A percentile compares a stretch with the other conserved stretches of the same genome.
Evolutionary conservation across 345 rosid genomes (phyloP).

Genomic region (Camelina neglecta): DNA sequence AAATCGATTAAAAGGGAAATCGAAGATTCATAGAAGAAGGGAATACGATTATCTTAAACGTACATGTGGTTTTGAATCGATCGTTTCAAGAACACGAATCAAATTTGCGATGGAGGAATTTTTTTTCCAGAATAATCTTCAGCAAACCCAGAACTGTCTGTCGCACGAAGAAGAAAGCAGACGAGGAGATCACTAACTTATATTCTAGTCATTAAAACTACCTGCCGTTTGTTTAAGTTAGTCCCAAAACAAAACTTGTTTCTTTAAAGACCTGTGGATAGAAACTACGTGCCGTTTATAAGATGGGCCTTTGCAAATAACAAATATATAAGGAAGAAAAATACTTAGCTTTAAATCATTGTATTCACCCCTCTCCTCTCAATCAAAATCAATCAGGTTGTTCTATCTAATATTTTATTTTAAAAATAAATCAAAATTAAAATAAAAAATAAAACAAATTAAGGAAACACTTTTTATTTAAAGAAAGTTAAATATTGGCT

Average conservation of each 20-base stretch:
- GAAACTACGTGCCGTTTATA: conserved; percentile 3
- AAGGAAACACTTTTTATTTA: no score
- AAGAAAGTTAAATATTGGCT: no score
- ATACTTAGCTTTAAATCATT: no score
- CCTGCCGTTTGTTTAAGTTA: background rate
- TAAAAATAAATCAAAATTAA: no score
- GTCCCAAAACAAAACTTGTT: background rate
- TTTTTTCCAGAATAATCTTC: conserved; percentile 26
- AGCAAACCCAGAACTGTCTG: background rate
- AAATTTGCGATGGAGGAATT: background rate
- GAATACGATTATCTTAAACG: background rate
- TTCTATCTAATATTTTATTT: no score
- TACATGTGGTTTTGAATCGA: conserved; percentile 27
- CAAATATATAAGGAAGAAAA: no score
- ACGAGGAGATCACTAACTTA: background rate
- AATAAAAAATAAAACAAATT: no score
- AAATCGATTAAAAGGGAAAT: background rate
- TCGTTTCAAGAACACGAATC: conserved; percentile 2
- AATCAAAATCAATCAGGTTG: no score
- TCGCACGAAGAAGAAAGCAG: conserved; percentile 4
- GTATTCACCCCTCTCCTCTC: no score
- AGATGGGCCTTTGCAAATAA: background rate
- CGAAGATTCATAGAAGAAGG: background rate
- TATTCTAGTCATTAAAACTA: background rate
- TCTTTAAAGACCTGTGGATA: background rate